Conservation (phyloP, 2,329 filamentous ascomycete species). For the Fusarium graminum region DNA sequence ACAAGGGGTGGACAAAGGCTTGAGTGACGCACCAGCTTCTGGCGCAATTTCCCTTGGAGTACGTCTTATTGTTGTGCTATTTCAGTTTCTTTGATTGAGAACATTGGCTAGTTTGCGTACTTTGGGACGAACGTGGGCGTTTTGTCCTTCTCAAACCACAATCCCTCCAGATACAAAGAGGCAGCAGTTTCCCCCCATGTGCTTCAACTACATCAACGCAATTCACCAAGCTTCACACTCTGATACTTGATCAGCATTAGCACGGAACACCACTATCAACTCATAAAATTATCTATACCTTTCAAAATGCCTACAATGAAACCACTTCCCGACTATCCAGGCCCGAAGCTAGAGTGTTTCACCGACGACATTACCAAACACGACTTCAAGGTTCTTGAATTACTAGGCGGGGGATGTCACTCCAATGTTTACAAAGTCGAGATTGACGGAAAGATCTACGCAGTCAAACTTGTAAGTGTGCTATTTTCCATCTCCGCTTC, state of each 20-base stretch:
- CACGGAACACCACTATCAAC: background rate
- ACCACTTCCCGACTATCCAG: constrained; percentile 17
- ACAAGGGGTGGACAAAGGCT: background rate
- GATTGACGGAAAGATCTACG: constrained; percentile 14
- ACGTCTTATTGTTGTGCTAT: background rate
- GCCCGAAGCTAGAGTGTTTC: constrained; percentile 25
- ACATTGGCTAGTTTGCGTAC: background rate
- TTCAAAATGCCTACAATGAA: constrained; percentile 6
- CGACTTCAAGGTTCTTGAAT: background rate
- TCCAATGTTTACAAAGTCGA: background rate
- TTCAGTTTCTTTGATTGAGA: background rate
- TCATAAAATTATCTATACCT: background rate
- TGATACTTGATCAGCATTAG: too few relatives aligned
- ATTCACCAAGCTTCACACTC: background rate
- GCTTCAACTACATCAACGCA: background rate
- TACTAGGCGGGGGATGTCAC: background rate
- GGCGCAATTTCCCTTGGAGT: background rate
- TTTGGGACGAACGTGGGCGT: background rate
- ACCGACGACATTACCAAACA: constrained; percentile 10
- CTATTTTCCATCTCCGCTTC: fast-evolving
- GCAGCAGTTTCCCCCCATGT: background rate
- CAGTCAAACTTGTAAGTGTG: constrained; percentile 19
- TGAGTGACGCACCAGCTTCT: background rate
- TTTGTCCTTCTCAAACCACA: background rate
- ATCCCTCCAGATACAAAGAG: background rate